Percentiles rank a stretch among this genome's conserved stretches.
phyloP scores from a whole-genome alignment of 352 stramenopile species.

The Globisporangium carolinianum region DNA sequence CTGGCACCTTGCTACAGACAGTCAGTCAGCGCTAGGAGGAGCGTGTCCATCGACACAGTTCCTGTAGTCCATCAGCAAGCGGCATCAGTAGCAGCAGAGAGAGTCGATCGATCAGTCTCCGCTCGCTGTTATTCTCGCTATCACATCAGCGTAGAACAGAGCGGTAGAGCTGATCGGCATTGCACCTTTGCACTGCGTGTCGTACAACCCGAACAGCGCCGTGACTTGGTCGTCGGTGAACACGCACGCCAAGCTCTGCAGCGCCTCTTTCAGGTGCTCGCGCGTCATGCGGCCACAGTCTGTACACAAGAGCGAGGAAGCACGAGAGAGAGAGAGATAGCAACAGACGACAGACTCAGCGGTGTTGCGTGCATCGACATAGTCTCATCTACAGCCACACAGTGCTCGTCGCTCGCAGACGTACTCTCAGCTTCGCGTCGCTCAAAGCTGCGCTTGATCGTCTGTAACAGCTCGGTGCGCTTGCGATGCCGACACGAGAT shows the following conservation, averaged over 20 bases:
- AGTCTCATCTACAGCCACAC: neutral
- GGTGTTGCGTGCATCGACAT: too few relatives aligned
- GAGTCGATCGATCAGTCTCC: too few relatives aligned
- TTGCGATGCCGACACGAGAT: constrained; percentile 35
- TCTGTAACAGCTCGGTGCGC: constrained; percentile 41
- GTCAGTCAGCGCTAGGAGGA: constrained; percentile 21
- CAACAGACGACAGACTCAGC: neutral
- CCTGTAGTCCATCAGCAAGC: constrained; percentile 10
- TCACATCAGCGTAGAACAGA: too few relatives aligned
- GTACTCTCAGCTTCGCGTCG: constrained; percentile 41
- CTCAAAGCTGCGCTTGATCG: constrained; percentile 50
- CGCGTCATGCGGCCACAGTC: constrained; percentile 43
- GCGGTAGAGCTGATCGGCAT: too few relatives aligned
- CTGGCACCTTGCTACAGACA: constrained; percentile 5
- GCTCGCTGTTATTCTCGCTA: too few relatives aligned
- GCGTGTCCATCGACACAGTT: constrained; percentile 25
- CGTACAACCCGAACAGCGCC: constrained; percentile 39
- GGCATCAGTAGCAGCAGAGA: too few relatives aligned
- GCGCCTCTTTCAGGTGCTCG: constrained; percentile 40
- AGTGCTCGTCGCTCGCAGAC: constrained; percentile 1
- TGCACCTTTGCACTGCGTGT: constrained; percentile 31
- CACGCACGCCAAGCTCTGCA: constrained; percentile 39
- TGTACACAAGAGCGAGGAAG: constrained; percentile 5
- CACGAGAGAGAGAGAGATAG: neutral
- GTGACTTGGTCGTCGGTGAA: constrained; percentile 57